A percentile compares a stretch with the other conserved stretches of the same genome.
Conservation (phyloP, 768 basidiomycete species). For the Coprinopsis strossmayeri region DNA sequence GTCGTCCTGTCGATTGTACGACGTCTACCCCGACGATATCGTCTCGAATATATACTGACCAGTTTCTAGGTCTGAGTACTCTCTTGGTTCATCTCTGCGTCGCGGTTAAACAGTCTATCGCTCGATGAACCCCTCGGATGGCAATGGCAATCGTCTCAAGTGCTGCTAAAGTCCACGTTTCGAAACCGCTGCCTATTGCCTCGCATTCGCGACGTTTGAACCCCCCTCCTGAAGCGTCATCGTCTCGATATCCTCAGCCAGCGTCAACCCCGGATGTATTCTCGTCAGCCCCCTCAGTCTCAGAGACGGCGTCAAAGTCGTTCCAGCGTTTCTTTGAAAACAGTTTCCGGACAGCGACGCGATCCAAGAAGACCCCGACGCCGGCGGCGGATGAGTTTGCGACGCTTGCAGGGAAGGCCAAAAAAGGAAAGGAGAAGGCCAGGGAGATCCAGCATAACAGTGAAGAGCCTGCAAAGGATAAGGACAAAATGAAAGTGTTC, state of each 20-base stretch:
- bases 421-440: conserved; percentile 42
- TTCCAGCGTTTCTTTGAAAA: conserved; percentile 65
- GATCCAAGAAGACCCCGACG: conserved; percentile 40
- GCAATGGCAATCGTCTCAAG: conserved; percentile 34
- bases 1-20: neutral
- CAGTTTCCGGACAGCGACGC: conserved; percentile 56
- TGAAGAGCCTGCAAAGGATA: conserved; percentile 24
- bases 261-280: conserved; percentile 26
- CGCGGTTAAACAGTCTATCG: conserved; percentile 5
- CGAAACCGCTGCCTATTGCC: conserved; percentile 41
- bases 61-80: neutral
- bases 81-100: too few species aligned
- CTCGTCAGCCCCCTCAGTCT: conserved; percentile 20
- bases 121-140: conserved; percentile 30
- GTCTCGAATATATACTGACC: neutral
- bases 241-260: conserved; percentile 34
- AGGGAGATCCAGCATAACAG: conserved; percentile 9
- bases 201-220: conserved; percentile 30
- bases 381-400: conserved; percentile 36
- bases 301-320: conserved; percentile 41
- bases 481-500: conserved; percentile 19
- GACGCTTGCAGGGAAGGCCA: conserved; percentile 28
- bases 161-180: conserved; percentile 26
- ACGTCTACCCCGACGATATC: neutral
- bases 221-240: conserved; percentile 29